Conservation (phyloP, 331 rosid species). For the Quercus lobata region DNA sequence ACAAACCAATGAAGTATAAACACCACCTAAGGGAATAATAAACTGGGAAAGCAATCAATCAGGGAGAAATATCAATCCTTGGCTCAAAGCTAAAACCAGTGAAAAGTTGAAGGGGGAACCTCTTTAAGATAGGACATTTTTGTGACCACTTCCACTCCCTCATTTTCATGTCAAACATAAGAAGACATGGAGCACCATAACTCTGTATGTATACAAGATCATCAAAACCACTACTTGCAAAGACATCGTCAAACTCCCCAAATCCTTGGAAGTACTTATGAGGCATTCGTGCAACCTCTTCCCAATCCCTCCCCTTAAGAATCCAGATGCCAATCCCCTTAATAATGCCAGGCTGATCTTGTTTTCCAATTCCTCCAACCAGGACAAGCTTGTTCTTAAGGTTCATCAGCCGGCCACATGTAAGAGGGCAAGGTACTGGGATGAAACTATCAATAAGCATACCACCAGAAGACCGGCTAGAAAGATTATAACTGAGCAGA, state of each 20-base stretch:
- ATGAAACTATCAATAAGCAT: conserved; percentile 51
- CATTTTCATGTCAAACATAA: conserved; percentile 56
- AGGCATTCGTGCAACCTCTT: conserved; percentile 74
- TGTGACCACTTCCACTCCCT: conserved; percentile 92
- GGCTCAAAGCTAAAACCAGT: conserved; percentile 94
- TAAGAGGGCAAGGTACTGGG: conserved; percentile 65
- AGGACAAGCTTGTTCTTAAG: conserved; percentile 77
- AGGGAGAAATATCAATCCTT: conserved; percentile 73
- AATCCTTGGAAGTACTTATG: conserved; percentile 88
- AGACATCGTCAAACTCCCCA: conserved; percentile 88
- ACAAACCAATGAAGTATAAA: no score
- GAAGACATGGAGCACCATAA: conserved; percentile 83
- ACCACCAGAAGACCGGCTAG: conserved; percentile 36
- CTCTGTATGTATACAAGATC: conserved; percentile 79
- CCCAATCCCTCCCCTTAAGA: conserved; percentile 66
- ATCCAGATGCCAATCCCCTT: conserved; percentile 94
- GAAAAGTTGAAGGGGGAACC: conserved; percentile 82
- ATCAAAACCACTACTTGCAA: conserved; percentile 76
- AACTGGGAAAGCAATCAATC: background rate
- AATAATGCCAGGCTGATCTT: conserved; percentile 70
- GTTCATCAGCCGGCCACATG: conserved; percentile 92
- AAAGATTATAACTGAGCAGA: conserved; percentile 49
- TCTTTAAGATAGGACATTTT: conserved; percentile 77
- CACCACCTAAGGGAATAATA: no score
- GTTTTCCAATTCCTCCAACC: conserved; percentile 93